A percentile compares a stretch with the other conserved stretches of the same genome.
phyloP scores from a whole-genome alignment of 208 protist species.

The Spongospora subterranea region DNA sequence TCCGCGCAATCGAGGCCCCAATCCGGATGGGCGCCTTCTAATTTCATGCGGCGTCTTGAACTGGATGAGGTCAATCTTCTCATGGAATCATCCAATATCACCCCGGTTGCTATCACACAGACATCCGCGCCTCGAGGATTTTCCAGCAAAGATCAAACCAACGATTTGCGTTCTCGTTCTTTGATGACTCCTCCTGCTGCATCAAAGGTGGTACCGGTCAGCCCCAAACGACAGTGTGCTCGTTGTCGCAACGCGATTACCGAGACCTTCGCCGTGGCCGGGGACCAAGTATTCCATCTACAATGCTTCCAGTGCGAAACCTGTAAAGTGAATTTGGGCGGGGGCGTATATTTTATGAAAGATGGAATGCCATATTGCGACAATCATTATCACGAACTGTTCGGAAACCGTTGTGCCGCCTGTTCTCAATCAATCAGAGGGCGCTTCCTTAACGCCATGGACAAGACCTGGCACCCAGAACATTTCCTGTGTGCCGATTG shows the following conservation, averaged over 20 bases:
- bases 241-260: background rate
- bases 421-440: background rate
- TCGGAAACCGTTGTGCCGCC: background rate
- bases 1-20: background rate
- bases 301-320: background rate
- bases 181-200: too few species aligned
- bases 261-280: background rate
- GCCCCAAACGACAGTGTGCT: background rate
- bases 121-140: too few species aligned
- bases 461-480: slow-evolving; percentile 25
- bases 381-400: background rate
- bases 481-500: slow-evolving; percentile 21
- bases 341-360: slow-evolving; percentile 3
- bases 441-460: background rate
- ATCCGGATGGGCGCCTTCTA: slow-evolving; percentile 39
- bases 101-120: background rate
- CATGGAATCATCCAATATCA: background rate
- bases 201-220: too few species aligned
- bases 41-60: background rate
- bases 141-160: too few species aligned
- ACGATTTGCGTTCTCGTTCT: too few species aligned
- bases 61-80: background rate
- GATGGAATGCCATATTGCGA: slow-evolving; percentile 15
- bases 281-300: background rate
- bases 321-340: background rate